Conservation (phyloP, 1,284 basidiomycete species). For the Melampsora occidentalis region DNA sequence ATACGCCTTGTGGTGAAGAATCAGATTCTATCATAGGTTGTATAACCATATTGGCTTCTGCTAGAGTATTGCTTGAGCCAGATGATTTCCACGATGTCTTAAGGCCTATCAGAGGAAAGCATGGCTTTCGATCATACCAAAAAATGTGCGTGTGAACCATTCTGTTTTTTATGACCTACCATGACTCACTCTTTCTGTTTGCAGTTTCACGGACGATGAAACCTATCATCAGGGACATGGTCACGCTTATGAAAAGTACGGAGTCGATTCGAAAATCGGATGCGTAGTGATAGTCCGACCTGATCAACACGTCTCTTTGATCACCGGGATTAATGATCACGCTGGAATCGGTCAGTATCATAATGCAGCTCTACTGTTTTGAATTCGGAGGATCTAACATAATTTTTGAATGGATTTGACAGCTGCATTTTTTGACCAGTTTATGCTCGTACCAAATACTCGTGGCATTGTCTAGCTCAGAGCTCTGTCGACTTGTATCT, state of each 20-base stretch:
- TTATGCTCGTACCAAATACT: too few relatives aligned
- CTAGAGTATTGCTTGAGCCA: conserved; percentile 45
- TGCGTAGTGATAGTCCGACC: conserved; percentile 53
- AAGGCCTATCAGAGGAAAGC: conserved; percentile 43
- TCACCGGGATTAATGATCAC: conserved; percentile 46
- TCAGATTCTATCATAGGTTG: conserved; percentile 47
- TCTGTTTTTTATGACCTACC: neutral
- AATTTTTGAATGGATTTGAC: too few relatives aligned
- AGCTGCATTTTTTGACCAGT: too few relatives aligned
- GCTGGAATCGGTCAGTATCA: conserved; percentile 44
- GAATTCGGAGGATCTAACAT: too few relatives aligned
- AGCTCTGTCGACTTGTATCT: too few relatives aligned
- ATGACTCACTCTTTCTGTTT: conserved; percentile 45
- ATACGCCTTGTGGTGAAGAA: conserved; percentile 46
- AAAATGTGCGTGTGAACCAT: conserved; percentile 18
- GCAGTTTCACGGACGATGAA: conserved; percentile 51
- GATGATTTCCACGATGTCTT: conserved; percentile 44
- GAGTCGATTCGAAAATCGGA: conserved; percentile 52
- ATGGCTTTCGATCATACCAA: conserved; percentile 32
- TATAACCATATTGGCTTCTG: conserved; percentile 47
- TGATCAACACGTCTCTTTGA: conserved; percentile 51
- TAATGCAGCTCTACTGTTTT: neutral
- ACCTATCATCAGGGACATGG: conserved; percentile 52
- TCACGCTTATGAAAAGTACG: conserved; percentile 53
- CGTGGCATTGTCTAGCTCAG: too few relatives aligned